Conservation (phyloP, 2,329 filamentous ascomycete genomes). For the Torrubiella hemipterigena region DNA sequence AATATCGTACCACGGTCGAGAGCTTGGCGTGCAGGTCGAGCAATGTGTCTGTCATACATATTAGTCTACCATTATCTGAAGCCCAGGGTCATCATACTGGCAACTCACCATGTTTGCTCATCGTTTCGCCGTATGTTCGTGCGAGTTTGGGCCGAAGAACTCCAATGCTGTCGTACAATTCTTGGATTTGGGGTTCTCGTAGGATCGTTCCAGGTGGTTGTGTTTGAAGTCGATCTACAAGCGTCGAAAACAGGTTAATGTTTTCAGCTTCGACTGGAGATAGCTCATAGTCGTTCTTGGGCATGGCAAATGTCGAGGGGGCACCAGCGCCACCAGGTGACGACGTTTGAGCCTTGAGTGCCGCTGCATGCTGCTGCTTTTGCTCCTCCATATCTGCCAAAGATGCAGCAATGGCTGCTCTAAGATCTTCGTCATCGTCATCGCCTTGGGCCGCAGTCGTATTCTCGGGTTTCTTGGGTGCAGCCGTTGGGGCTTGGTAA, state of each 20-base stretch:
- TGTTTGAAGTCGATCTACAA: constrained; percentile 89
- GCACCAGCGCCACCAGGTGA: constrained; percentile 21
- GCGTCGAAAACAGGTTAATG: constrained; percentile 87
- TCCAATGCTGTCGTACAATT: constrained; percentile 96
- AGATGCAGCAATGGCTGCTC: constrained; percentile 90
- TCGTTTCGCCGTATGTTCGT: constrained; percentile 92
- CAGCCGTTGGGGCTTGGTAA: constrained; percentile 55
- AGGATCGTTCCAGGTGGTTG: constrained; percentile 92
- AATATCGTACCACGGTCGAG: constrained; percentile 91
- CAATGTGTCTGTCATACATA: constrained; percentile 63
- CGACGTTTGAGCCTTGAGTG: constrained; percentile 67
- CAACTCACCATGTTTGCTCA: constrained; percentile 93
- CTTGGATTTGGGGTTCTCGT: constrained; percentile 95
- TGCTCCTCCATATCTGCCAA: constrained; percentile 96
- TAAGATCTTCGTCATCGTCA: constrained; percentile 85
- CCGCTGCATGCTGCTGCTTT: constrained; percentile 78
- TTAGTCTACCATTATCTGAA: too few relatives aligned
- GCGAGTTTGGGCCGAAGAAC: constrained; percentile 84
- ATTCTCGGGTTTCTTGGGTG: constrained; percentile 23
- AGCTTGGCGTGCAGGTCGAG: constrained; percentile 91
- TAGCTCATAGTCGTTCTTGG: constrained; percentile 90
- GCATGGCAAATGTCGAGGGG: constrained; percentile 41
- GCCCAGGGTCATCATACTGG: too few relatives aligned
- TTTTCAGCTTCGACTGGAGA: constrained; percentile 92
- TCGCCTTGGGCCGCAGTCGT: constrained; percentile 42